Conservation (phyloP, 2,329 filamentous ascomycete species). For the Colletotrichum noveboracense region DNA sequence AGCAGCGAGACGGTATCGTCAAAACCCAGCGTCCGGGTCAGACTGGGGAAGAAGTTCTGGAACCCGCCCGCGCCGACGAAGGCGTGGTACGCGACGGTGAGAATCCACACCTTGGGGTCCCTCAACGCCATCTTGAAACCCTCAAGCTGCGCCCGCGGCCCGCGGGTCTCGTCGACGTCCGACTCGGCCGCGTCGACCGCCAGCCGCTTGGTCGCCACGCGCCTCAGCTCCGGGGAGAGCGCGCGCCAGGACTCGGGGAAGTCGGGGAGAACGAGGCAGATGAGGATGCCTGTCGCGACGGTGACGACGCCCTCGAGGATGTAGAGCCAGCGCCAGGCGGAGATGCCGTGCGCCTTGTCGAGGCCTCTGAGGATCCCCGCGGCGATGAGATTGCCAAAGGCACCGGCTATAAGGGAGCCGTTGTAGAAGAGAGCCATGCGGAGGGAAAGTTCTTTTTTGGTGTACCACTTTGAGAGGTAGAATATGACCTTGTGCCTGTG, state of each 20-base stretch:
- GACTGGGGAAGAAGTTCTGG: neutral
- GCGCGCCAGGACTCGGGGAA: neutral
- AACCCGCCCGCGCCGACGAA: neutral
- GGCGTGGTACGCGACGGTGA: neutral
- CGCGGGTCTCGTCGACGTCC: neutral
- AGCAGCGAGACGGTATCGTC: neutral
- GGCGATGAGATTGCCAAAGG: neutral
- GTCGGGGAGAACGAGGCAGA: slow-evolving; percentile 19
- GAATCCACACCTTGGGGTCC: neutral
- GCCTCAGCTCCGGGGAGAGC: neutral
- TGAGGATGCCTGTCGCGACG: slow-evolving; percentile 58
- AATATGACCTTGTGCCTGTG: neutral
- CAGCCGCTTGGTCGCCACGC: neutral
- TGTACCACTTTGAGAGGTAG: neutral
- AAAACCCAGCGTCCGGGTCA: neutral
- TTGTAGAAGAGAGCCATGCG: neutral
- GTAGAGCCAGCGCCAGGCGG: slow-evolving; percentile 54
- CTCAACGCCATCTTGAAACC: neutral
- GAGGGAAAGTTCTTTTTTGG: neutral
- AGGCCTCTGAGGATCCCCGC: slow-evolving; percentile 39
- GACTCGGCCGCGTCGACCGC: neutral
- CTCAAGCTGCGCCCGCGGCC: neutral
- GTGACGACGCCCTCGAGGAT: slow-evolving; percentile 46
- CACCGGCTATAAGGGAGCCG: neutral
- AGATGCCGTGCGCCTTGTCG: slow-evolving; percentile 39